These are phyloP conservation scores for Cydonia oblonga DNA, from an alignment of 331 rosid species.

Conservation along the genomic window DNA sequence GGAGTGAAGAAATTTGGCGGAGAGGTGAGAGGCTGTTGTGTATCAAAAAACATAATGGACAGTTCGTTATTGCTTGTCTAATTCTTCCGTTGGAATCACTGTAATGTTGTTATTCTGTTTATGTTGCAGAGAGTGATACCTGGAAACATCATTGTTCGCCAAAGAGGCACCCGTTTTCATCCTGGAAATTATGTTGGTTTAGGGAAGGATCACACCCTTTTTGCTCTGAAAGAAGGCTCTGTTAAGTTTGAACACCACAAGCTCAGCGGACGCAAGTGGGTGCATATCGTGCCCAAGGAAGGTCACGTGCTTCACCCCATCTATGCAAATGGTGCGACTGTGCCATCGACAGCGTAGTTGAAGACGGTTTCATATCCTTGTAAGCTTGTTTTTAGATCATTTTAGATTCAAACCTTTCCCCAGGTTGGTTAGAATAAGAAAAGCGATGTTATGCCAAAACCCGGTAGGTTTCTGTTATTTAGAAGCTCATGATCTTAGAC, in stretches of 20 bases:
- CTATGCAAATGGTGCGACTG: conserved; percentile 6
- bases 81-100: not conserved
- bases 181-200: conserved; percentile 87
- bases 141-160: conserved; percentile 81
- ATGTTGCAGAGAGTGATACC: conserved; percentile 73
- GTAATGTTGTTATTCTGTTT: not conserved
- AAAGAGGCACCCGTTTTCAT: conserved; percentile 82
- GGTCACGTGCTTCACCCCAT: conserved; percentile 56
- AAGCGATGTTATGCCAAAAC: no score
- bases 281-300: conserved; percentile 73
- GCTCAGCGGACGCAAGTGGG: conserved; percentile 78
- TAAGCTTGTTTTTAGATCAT: no score
- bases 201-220: conserved; percentile 81
- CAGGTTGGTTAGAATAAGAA: no score
- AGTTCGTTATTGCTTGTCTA: not conserved
- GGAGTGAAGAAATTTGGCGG: conserved; percentile 95
- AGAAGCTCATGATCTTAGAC: no score
- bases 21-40: conserved; percentile 50
- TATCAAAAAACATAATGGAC: not conserved
- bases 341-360: no score
- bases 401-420: no score
- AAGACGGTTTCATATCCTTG: no score
- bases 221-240: conserved; percentile 71
- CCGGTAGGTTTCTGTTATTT: no score
- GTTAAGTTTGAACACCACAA: conserved; percentile 73